These are phyloP conservation scores for Amborella trichopoda DNA, from an alignment of 164 flowering plant genomes.

Conservation along the genomic window DNA sequence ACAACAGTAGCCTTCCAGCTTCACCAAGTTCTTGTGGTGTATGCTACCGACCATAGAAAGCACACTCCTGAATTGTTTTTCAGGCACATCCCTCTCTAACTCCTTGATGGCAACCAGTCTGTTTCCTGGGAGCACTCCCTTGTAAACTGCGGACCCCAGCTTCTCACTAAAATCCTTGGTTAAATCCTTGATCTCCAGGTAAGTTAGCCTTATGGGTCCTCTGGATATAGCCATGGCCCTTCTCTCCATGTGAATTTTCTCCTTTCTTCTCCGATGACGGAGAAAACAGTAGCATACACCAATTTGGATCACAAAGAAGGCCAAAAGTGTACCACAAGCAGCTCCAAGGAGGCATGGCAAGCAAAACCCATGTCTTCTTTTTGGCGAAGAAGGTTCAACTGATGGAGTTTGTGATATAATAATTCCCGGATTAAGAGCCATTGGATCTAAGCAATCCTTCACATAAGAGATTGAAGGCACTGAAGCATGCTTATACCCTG, in stretches of 20 bases:
- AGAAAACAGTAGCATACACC: slow-evolving; percentile 25
- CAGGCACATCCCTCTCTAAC: slow-evolving; percentile 12
- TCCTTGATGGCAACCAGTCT: slow-evolving; percentile 33
- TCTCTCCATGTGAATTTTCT: no score
- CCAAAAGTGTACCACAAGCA: slow-evolving; percentile 22
- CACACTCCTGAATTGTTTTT: slow-evolving; percentile 32
- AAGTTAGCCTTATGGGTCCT: slow-evolving; percentile 31
- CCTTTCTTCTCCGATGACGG: slow-evolving; percentile 17
- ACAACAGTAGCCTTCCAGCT: slow-evolving; percentile 58
- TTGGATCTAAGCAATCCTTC: slow-evolving; percentile 55
- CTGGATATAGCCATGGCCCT: slow-evolving; percentile 15
- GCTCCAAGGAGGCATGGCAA: slow-evolving; percentile 38
- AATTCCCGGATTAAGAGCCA: slow-evolving; percentile 29
- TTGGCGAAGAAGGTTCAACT: slow-evolving; percentile 6
- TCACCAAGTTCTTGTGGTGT: slow-evolving; percentile 51
- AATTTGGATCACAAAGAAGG: slow-evolving; percentile 32
- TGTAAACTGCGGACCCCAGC: slow-evolving; percentile 39
- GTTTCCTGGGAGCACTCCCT: slow-evolving; percentile 32
- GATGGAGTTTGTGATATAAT: slow-evolving; percentile 7
- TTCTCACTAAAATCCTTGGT: slow-evolving; percentile 34
- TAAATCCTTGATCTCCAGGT: slow-evolving; percentile 38
- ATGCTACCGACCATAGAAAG: slow-evolving; percentile 40
- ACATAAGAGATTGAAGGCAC: slow-evolving; percentile 38
- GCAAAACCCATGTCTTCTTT: slow-evolving; percentile 11
- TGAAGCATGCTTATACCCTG: slow-evolving; percentile 43